Evolutionary conservation across 1,139 yeast genomes (phyloP), one percentile per base, ranked within the genome.

Genomic region (Nakaseomyces uthaithaninus): DNA sequence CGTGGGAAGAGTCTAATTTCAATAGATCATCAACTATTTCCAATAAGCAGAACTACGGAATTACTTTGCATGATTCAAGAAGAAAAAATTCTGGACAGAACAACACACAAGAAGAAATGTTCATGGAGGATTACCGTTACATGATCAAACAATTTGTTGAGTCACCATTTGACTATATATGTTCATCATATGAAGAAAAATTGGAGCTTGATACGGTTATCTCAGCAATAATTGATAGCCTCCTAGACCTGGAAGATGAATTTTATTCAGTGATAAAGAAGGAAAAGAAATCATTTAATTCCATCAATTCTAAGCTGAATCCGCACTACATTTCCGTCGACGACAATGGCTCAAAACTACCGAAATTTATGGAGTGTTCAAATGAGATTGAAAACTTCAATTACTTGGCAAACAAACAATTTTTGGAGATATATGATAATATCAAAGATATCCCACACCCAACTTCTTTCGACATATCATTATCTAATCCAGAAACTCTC

Each of bases 1-100:
- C 55, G 2, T 38, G 45, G 37, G 63, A 59, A 31, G 60, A 56
- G 39, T 57, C 61, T 3, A 59, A 59, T 30, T 54, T 53, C 27
- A 59, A 59, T 41, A 51, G 57, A 42, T 51, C 54, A 15, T 54
- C 54, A 3, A 40, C 47, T 16, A 43, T 56, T 30, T 44, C 53
- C 4, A 40, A 31, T 19, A 40, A 18, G 25, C 51, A 45, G 33
- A 42, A 42, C 6, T 45, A 53, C 4, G 54, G 49, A 1, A 51
- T 44, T 27, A 40, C 46, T 3, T 51, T 55, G 56, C 45, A 54
- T 42, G 42, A 39, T 37, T 25, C 42, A 26, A 30, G 37, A 39
- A 33, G 44, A 44, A 43, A 46, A 39, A 36, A 39, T 33, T 36
- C 42, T 4, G 45, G 43, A 14, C 43, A 44, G 25, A 44, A 43